These are phyloP conservation scores for Clarireedia monteithiana DNA, from an alignment of 2,329 filamentous ascomycete genomes.

Conservation along the genomic window DNA sequence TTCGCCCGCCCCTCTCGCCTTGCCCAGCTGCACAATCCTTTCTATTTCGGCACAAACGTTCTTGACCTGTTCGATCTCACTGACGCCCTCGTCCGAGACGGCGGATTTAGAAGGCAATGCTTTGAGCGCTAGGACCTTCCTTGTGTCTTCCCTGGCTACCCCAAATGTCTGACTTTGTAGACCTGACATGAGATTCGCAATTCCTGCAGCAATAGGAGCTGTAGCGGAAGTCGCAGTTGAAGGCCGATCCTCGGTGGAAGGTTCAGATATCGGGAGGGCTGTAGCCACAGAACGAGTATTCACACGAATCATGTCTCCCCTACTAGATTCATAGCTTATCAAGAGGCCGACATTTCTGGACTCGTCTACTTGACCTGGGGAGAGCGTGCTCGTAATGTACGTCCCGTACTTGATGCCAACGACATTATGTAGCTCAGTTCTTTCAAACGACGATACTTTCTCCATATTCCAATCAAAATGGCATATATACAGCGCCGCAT, in stretches of 20 bases:
- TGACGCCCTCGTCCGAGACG: conserved; percentile 20
- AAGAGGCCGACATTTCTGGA: conserved; percentile 77
- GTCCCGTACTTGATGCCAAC: conserved; percentile 68
- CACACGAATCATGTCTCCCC: conserved; percentile 64
- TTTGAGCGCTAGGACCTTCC: conserved; percentile 45
- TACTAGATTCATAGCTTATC: conserved; percentile 65
- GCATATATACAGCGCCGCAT: conserved; percentile 78
- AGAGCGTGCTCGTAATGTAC: conserved; percentile 85
- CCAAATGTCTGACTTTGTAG: conserved; percentile 2
- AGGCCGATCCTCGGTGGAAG: conserved; percentile 23
- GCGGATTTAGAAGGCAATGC: conserved; percentile 42
- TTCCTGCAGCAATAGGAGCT: conserved; percentile 11
- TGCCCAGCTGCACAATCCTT: conserved; percentile 47
- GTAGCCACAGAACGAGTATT: conserved; percentile 77
- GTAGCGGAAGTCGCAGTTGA: conserved; percentile 12
- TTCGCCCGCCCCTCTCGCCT: conserved; percentile 28
- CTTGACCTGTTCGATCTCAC: conserved; percentile 28
- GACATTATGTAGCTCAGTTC: conserved; percentile 70
- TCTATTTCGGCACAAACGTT: conserved; percentile 11
- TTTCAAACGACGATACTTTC: conserved; percentile 87
- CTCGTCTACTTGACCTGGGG: conserved; percentile 68
- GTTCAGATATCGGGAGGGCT: conserved; percentile 22
- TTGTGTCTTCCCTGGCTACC: conserved; percentile 13
- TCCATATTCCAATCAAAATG: conserved; percentile 92
- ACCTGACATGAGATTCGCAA: conserved; percentile 4